Evolutionary conservation across 2,329 filamentous ascomycete species (phyloP).

Genomic region (Aspergillus felis): DNA sequence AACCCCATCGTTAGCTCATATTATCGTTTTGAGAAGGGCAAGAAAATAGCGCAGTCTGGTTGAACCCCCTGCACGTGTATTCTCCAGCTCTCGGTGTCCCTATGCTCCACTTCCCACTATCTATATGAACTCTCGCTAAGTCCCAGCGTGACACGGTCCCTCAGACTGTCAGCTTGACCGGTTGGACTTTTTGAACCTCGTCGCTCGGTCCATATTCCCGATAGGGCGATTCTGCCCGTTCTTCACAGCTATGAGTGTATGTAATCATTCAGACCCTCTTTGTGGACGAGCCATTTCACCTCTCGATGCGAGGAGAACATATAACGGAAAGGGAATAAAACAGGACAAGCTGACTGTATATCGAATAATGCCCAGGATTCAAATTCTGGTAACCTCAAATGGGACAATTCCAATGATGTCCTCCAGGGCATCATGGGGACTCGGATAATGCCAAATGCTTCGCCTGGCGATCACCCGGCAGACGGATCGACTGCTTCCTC

Average conservation of each 20-base stretch:
- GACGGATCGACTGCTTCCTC: constrained; percentile 9
- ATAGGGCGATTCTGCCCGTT: background rate
- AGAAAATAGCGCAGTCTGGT: background rate
- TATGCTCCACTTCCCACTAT: background rate
- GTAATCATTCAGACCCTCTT: background rate
- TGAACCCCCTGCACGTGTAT: background rate
- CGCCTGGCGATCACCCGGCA: constrained; percentile 10
- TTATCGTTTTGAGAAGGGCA: background rate
- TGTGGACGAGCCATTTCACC: background rate
- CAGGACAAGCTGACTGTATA: background rate
- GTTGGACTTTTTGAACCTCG: background rate
- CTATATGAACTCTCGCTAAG: background rate
- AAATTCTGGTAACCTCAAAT: constrained; percentile 11
- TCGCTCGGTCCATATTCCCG: background rate
- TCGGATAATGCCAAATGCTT: constrained; percentile 8
- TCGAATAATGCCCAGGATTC: constrained; percentile 7
- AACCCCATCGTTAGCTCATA: background rate
- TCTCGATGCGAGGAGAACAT: background rate
- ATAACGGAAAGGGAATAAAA: background rate
- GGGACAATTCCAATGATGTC: constrained; percentile 24
- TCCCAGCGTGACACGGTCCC: background rate
- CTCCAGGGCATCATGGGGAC: constrained; percentile 31
- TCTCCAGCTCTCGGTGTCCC: background rate
- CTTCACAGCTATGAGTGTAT: constrained; percentile 14
- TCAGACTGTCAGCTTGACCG: background rate